These are phyloP conservation scores for Astrocystis sublimbata DNA, from an alignment of 495 filamentous ascomycete genomes.

Conservation along the genomic window DNA sequence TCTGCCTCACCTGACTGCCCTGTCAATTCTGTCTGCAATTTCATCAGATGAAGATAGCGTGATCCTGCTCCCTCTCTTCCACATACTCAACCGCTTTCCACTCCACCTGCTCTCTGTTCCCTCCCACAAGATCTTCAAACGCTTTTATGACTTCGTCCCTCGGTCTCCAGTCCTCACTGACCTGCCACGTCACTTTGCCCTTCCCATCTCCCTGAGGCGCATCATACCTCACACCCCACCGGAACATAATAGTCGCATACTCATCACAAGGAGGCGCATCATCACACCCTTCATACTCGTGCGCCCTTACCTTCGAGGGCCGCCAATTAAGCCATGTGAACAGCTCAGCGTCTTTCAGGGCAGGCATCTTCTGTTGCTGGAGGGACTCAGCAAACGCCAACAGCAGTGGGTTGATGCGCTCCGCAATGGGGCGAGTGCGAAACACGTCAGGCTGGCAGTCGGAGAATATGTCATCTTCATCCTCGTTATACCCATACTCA, in stretches of 20 bases:
- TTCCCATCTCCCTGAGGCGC: slow-evolving; percentile 12
- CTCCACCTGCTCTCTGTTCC: neutral
- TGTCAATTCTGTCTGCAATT: neutral
- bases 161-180: slow-evolving; percentile 19
- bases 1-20: no score
- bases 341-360: slow-evolving; percentile 27
- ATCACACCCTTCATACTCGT: slow-evolving; percentile 12
- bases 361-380: slow-evolving; percentile 13
- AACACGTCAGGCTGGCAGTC: slow-evolving; percentile 30
- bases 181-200: slow-evolving; percentile 22
- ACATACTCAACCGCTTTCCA: neutral
- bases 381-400: slow-evolving; percentile 22
- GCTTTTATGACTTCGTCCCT: slow-evolving; percentile 15
- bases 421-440: slow-evolving; percentile 26
- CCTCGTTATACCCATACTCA: neutral
- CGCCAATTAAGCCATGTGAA: slow-evolving; percentile 28
- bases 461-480: neutral
- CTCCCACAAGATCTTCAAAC: slow-evolving; percentile 12
- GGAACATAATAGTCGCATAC: slow-evolving; percentile 13
- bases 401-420: slow-evolving; percentile 18
- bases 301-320: slow-evolving; percentile 23
- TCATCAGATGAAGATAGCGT: neutral
- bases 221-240: slow-evolving; percentile 22
- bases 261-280: slow-evolving; percentile 15
- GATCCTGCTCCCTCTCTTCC: neutral